Evolutionary conservation across 1,139 yeast species (phyloP).

Genomic region (Sugiyamaella novakii): DNA sequence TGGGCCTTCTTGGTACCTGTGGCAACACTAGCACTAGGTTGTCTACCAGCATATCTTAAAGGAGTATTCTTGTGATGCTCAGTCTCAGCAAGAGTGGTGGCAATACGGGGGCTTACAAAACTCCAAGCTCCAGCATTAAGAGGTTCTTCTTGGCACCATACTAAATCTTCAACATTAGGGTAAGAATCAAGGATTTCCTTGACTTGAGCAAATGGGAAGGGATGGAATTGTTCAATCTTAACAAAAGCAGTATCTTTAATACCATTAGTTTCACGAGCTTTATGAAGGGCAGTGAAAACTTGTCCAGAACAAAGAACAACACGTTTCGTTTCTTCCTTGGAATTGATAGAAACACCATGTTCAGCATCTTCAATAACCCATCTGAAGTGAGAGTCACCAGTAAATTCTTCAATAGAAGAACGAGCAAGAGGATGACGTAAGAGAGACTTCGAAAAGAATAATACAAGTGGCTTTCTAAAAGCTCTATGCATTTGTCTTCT

Average conservation of each 20-base stretch:
- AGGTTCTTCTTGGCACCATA: constrained; percentile 99
- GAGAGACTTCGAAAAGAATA: constrained; percentile 90
- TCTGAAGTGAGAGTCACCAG: constrained; percentile 88
- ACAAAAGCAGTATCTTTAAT: constrained; percentile 85
- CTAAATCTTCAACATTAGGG: constrained; percentile 83
- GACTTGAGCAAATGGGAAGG: constrained; percentile 97
- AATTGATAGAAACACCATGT: constrained; percentile 70
- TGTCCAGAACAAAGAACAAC: constrained; percentile 87
- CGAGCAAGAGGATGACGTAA: constrained; percentile 98
- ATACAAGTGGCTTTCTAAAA: constrained; percentile 91
- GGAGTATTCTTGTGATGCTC: constrained; percentile 58
- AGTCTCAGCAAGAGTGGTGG: constrained; percentile 74
- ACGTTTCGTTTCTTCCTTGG: constrained; percentile 86
- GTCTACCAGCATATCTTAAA: constrained; percentile 93
- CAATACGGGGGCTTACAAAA: constrained; percentile 77
- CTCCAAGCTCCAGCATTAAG: constrained; percentile 94
- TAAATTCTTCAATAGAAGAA: constrained; percentile 78
- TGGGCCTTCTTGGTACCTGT: constrained; percentile 95
- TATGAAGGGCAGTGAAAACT: constrained; percentile 88
- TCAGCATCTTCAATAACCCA: constrained; percentile 95
- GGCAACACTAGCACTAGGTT: constrained; percentile 97
- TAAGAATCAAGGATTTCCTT: constrained; percentile 79
- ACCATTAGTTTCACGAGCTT: constrained; percentile 76
- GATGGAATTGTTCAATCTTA: constrained; percentile 93
- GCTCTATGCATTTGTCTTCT: constrained; percentile 99